A percentile compares a stretch with the other conserved stretches of the same genome.
phyloP scores from a whole-genome alignment of 75 land plant genomes.

The Cupressus sempervirens region DNA sequence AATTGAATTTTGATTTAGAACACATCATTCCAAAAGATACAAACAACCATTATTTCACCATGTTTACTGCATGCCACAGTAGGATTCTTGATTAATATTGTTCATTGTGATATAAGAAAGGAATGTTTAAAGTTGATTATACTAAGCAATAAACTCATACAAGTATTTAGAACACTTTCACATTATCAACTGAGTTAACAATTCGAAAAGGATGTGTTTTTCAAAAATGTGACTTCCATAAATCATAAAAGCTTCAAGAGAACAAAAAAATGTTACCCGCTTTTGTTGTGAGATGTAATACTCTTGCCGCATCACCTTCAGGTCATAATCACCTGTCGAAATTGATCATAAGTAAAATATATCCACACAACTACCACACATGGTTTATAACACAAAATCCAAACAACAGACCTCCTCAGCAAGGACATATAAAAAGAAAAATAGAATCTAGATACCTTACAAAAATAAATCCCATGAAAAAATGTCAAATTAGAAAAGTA shows the following conservation, averaged over 20 bases:
- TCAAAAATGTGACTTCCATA: background rate
- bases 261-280: constrained; percentile 37
- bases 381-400: background rate
- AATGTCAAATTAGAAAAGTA: background rate
- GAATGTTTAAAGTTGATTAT: too few species aligned
- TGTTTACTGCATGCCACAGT: too few species aligned
- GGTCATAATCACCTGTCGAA: constrained; percentile 88
- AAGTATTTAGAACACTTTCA: too few species aligned
- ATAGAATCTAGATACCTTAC: background rate
- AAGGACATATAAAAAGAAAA: constrained; percentile 3
- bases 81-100: too few species aligned
- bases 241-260: background rate
- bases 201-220: background rate
- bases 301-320: constrained; percentile 99
- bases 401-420: background rate
- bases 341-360: background rate
- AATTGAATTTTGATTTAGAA: too few species aligned
- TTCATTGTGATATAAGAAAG: too few species aligned
- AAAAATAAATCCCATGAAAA: background rate
- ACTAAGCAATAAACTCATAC: too few species aligned
- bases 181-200: background rate
- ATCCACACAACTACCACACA: background rate
- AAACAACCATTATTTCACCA: too few species aligned
- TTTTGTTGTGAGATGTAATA: constrained; percentile 86
- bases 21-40: too few species aligned